Percentiles rank a stretch among this genome's conserved stretches.
These are phyloP conservation scores for Otatea glauca DNA, from an alignment of 176 grass and related monocot species.

Conservation along the genomic window DNA sequence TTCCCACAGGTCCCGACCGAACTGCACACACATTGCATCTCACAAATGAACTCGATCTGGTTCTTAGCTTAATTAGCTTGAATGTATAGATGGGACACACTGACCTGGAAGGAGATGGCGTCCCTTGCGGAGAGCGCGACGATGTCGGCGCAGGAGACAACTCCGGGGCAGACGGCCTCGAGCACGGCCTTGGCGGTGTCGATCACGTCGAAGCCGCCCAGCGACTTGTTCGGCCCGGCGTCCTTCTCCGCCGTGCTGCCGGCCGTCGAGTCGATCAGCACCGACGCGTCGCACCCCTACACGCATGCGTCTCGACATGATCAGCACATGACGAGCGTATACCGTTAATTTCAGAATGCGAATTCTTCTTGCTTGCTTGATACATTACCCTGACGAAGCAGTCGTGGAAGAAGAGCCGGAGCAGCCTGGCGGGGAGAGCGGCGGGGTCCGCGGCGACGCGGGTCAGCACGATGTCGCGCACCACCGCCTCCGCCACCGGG, in stretches of 20 bases:
- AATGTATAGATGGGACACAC: neutral
- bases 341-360: neutral
- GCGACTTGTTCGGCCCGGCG: constrained; percentile 56
- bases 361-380: neutral
- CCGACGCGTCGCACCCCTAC: constrained; percentile 86
- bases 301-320: neutral
- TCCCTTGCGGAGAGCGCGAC: constrained; percentile 74
- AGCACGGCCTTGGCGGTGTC: constrained; percentile 69
- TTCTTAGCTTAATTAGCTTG: neutral
- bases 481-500: constrained; percentile 55
- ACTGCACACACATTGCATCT: constrained; percentile 1
- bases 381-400: constrained; percentile 71
- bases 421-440: constrained; percentile 51
- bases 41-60: neutral
- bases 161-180: constrained; percentile 60
- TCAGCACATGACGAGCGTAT: neutral
- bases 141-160: constrained; percentile 87
- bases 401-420: constrained; percentile 91
- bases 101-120: constrained; percentile 61
- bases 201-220: constrained; percentile 74
- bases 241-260: constrained; percentile 73
- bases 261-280: constrained; percentile 63
- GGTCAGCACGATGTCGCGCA: constrained; percentile 54
- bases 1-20: constrained; percentile 52
- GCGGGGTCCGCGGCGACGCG: constrained; percentile 48